These are phyloP conservation scores for Articulospora tetracladia DNA, from an alignment of 495 filamentous ascomycete species.

Conservation along the genomic window DNA sequence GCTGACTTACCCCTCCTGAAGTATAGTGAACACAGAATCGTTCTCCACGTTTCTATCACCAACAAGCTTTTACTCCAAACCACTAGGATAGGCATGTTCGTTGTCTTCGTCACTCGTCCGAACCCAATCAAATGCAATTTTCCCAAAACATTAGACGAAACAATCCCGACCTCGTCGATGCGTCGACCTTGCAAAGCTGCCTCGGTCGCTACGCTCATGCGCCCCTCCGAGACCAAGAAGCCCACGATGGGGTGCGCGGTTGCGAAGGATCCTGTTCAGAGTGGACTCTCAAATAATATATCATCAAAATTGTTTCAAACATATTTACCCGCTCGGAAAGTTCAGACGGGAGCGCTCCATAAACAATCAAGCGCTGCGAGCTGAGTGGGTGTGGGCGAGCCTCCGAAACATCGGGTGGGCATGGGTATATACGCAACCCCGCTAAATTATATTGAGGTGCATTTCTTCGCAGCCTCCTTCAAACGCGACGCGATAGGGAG, in stretches of 20 bases:
- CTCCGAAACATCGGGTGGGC: background rate
- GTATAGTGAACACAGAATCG: too few species aligned
- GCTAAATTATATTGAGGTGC: conserved; percentile 3
- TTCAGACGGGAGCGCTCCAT: background rate
- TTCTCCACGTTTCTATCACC: background rate
- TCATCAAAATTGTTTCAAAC: background rate
- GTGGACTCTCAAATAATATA: background rate
- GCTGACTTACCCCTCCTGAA: too few species aligned
- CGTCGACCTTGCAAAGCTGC: background rate
- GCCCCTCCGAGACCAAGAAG: too few species aligned
- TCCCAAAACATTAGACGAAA: background rate
- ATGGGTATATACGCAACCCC: background rate
- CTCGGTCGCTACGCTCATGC: too few species aligned
- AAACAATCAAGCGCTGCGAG: background rate
- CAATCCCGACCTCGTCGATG: background rate
- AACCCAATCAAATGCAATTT: background rate
- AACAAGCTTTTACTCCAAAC: background rate
- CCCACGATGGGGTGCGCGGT: too few species aligned
- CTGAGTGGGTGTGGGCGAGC: background rate
- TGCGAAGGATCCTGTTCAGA: too few species aligned
- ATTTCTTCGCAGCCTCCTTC: background rate
- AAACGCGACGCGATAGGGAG: background rate
- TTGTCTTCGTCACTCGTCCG: background rate
- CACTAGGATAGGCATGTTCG: background rate
- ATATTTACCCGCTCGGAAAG: background rate